These are phyloP conservation scores for Colletotrichum horii DNA, from an alignment of 2,329 filamentous ascomycete genomes.

Conservation along the genomic window DNA sequence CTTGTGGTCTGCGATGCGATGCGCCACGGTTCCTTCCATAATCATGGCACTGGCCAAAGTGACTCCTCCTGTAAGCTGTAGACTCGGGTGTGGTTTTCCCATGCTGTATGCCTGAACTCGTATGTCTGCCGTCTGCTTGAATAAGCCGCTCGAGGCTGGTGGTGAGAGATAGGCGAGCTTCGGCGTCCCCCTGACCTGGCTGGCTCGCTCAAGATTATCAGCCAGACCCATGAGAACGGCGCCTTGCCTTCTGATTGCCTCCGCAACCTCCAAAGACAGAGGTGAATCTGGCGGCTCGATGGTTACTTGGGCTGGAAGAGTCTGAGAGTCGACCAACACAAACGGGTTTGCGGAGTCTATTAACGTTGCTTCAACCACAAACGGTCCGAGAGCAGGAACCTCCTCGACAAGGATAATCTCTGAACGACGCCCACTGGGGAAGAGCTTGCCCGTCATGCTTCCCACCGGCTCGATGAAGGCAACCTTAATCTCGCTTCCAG, in stretches of 20 bases:
- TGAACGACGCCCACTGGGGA: slow-evolving; percentile 60
- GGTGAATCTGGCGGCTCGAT: slow-evolving; percentile 35
- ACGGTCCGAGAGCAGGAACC: slow-evolving; percentile 5
- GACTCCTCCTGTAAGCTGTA: slow-evolving; percentile 58
- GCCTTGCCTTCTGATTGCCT: slow-evolving; percentile 58
- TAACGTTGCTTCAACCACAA: slow-evolving; percentile 36
- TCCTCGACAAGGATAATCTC: slow-evolving; percentile 50
- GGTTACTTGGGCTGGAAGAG: slow-evolving; percentile 50
- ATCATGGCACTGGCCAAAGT: slow-evolving; percentile 50
- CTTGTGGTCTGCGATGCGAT: slow-evolving; percentile 19
- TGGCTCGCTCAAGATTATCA: slow-evolving; percentile 37
- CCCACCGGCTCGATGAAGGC: slow-evolving; percentile 65
- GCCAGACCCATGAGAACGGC: slow-evolving; percentile 64
- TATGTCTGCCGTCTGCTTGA: slow-evolving; percentile 36
- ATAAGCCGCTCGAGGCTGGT: not conserved
- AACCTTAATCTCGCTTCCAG: slow-evolving; percentile 59
- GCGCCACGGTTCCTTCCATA: slow-evolving; percentile 44
- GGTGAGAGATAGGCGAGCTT: slow-evolving; percentile 62
- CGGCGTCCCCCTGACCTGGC: slow-evolving; percentile 42
- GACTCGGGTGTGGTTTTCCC: slow-evolving; percentile 53
- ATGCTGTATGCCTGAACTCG: slow-evolving; percentile 53
- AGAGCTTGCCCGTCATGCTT: slow-evolving; percentile 61
- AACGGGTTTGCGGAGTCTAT: slow-evolving; percentile 44
- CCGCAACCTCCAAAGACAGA: slow-evolving; percentile 38
- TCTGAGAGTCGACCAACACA: slow-evolving; percentile 56